phyloP scores from a whole-genome alignment of 805 yeast genomes.

The Torulaspora maleeae region DNA sequence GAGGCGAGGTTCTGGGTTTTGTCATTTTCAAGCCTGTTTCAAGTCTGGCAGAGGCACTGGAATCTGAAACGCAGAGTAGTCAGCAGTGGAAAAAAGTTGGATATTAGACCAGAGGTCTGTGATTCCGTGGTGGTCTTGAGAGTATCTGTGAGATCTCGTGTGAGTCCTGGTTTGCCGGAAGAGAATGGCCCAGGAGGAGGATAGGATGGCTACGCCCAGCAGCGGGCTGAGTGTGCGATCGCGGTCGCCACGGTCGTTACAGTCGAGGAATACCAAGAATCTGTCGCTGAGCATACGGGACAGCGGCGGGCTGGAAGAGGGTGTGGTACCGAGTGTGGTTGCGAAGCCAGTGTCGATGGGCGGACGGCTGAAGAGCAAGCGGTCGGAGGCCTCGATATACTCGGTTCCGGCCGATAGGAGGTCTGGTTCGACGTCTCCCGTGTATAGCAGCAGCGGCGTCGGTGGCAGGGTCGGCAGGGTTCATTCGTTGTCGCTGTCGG shows the following conservation, averaged over 20 bases:
- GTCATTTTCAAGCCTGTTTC: slow-evolving; percentile 2
- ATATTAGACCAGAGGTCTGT: not conserved
- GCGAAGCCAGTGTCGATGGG: slow-evolving; percentile 1
- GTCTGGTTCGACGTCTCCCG: slow-evolving; percentile 9
- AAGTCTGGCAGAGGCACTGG: not conserved
- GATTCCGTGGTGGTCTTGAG: not conserved
- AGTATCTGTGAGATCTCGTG: not conserved
- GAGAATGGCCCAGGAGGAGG: slow-evolving; percentile 3
- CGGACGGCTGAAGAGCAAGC: slow-evolving; percentile 5
- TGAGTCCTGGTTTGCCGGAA: not conserved
- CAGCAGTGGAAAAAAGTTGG: not conserved
- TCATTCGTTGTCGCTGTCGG: slow-evolving; percentile 24
- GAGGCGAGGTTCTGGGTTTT: not conserved
- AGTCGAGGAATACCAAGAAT: slow-evolving; percentile 32
- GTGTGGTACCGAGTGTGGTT: slow-evolving; percentile 2
- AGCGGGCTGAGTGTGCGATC: slow-evolving; percentile 4
- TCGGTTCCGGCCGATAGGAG: slow-evolving; percentile 10
- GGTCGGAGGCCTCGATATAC: slow-evolving; percentile 28
- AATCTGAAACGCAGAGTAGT: slow-evolving; percentile 2
- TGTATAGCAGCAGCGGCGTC: slow-evolving; percentile 8
- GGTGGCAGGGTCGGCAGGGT: slow-evolving; percentile 8
- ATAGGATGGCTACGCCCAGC: not conserved
- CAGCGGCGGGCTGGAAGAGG: not conserved
- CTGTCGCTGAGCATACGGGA: slow-evolving; percentile 20
- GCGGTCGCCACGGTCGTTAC: slow-evolving; percentile 21